Conservation (phyloP, 208 protist species). For the Acanthamoeba rhysodes region DNA sequence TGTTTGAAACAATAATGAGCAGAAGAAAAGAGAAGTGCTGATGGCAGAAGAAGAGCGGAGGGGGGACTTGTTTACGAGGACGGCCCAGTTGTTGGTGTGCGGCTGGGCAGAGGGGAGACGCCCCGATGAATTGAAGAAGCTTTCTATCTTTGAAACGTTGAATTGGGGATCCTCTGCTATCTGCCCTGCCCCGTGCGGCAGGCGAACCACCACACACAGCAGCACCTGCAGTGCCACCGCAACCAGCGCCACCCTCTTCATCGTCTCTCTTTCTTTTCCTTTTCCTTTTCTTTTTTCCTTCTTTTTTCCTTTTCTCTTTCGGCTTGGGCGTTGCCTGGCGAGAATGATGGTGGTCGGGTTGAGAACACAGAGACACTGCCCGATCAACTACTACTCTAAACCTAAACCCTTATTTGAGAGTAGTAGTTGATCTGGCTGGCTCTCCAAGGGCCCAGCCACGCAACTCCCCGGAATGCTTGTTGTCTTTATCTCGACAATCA, state of each 20-base stretch:
- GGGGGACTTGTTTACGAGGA: not conserved
- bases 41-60: not conserved
- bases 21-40: not conserved
- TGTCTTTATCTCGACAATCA: too few relatives aligned
- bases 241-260: not conserved
- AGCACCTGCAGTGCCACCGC: not conserved
- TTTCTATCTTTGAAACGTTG: slow-evolving; percentile 46
- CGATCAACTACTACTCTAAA: too few relatives aligned
- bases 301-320: too few relatives aligned
- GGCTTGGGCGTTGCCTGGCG: too few relatives aligned
- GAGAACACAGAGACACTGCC: too few relatives aligned
- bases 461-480: too few relatives aligned
- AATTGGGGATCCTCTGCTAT: slow-evolving; percentile 67
- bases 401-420: too few relatives aligned
- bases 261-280: not conserved
- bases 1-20: not conserved
- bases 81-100: slow-evolving; percentile 71
- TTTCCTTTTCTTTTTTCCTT: too few relatives aligned
- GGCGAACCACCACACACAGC: not conserved
- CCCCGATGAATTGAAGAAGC: slow-evolving; percentile 49
- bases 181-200: not conserved
- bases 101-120: not conserved
- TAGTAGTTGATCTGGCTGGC: too few relatives aligned
- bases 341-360: too few relatives aligned
- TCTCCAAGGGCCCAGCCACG: too few relatives aligned